Evolutionary conservation across 768 basidiomycete species (phyloP), one percentile per base, ranked within the genome.

Genomic region (Lepiota venenata): DNA sequence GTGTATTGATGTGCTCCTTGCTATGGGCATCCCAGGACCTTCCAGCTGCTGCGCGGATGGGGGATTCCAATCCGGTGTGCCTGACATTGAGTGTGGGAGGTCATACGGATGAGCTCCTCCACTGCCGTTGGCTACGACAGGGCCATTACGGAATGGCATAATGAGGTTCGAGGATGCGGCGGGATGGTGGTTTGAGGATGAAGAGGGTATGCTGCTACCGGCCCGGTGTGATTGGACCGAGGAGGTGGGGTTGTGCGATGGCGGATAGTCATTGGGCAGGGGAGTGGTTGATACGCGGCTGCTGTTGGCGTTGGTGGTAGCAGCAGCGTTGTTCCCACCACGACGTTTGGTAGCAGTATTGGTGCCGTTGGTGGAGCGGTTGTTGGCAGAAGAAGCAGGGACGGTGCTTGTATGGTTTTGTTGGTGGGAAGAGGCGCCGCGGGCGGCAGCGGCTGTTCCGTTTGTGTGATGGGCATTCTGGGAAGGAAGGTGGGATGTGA

Each of bases 21-120:
- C 74, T 5, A 87, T 79, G 11, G 88, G 87, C 83, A 91, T 86
- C 0, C 88, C 88, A 9, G 88, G 88, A 2, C 88, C 88, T 61
- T 88, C 87, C 25, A 90, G 73, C 56, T 82, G 82, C 21, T 80
- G 81, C 4, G 79, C 72, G 21, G 66, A 74, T 10, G 78, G 76
- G 16, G 74, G 73, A 39, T 68, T 69, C 82, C 82, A 84, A 56
- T 82, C 81, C 22, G 76, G 69, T 11, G 73, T 59, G 54, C 66
- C 64, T 67, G 59, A 40, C 66, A 64, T 47, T 72, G 72, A 8
- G 73, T 65, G 40, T 79, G 79, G 55, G 76, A 81, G 18, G 64
- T 65, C 56, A 67, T 69, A 59, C 39, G 69, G 37, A 32, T 72
- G 70, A 56, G 69, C 62, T 42, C 48, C 46, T 10, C 25, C 46